phyloP scores from a whole-genome alignment of 2,329 filamentous ascomycete genomes.

The Ustulina deusta region DNA sequence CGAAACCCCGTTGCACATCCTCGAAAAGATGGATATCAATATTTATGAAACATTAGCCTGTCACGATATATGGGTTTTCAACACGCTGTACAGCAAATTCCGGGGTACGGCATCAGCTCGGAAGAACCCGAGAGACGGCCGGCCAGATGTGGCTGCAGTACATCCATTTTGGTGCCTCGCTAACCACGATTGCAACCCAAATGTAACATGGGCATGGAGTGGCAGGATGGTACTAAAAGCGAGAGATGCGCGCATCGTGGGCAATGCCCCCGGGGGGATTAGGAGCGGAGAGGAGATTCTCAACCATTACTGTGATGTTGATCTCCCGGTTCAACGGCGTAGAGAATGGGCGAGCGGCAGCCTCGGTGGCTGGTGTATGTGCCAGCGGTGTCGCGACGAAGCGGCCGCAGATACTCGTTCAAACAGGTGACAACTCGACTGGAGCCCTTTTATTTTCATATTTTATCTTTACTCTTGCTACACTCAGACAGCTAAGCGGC shows the following conservation, averaged over 20 bases:
- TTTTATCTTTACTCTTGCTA: background rate
- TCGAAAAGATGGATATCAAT: slow-evolving; percentile 87
- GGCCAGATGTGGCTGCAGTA: slow-evolving; percentile 91
- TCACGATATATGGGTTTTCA: slow-evolving; percentile 85
- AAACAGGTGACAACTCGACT: slow-evolving; percentile 35
- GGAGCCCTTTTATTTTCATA: background rate
- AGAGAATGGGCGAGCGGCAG: slow-evolving; percentile 91
- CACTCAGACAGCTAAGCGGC: slow-evolving; percentile 25
- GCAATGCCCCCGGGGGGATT: slow-evolving; percentile 69
- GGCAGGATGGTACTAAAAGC: slow-evolving; percentile 79
- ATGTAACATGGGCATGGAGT: slow-evolving; percentile 94
- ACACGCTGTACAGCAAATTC: slow-evolving; percentile 93
- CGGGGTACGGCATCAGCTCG: slow-evolving; percentile 90
- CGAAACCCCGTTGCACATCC: slow-evolving; percentile 77
- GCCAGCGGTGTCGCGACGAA: slow-evolving; percentile 83
- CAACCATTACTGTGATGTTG: slow-evolving; percentile 94
- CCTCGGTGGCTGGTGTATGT: slow-evolving; percentile 90
- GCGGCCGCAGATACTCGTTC: slow-evolving; percentile 53
- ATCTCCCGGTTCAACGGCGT: slow-evolving; percentile 79
- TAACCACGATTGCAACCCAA: slow-evolving; percentile 96
- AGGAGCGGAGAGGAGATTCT: slow-evolving; percentile 85
- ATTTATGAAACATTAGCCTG: slow-evolving; percentile 70
- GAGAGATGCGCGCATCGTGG: slow-evolving; percentile 67
- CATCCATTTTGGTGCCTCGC: slow-evolving; percentile 97
- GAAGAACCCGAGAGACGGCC: slow-evolving; percentile 79